These are phyloP conservation scores for Agrocybe pediades DNA, from an alignment of 768 basidiomycete species.

Conservation along the genomic window DNA sequence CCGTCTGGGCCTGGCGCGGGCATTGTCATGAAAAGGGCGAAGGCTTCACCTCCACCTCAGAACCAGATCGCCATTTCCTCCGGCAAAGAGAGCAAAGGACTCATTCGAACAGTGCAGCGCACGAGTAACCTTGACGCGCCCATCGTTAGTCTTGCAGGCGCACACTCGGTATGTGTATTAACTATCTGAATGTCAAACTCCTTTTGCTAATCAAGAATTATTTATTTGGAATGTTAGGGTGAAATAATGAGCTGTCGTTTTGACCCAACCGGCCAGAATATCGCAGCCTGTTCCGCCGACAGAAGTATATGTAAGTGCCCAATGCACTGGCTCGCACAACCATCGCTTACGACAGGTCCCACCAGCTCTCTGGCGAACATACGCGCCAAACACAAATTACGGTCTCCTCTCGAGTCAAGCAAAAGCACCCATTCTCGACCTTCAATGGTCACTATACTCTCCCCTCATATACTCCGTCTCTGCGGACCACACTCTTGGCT, in stretches of 20 bases:
- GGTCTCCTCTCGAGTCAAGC: slow-evolving; percentile 79
- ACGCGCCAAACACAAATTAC: slow-evolving; percentile 91
- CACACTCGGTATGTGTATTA: slow-evolving; percentile 70
- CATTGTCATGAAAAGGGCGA: slow-evolving; percentile 66
- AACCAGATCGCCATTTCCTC: slow-evolving; percentile 82
- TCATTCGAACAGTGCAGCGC: slow-evolving; percentile 83
- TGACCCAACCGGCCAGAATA: slow-evolving; percentile 90
- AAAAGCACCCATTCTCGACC: slow-evolving; percentile 91
- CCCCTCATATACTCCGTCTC: slow-evolving; percentile 79
- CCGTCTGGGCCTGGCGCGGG: slow-evolving; percentile 31
- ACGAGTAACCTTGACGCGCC: slow-evolving; percentile 95
- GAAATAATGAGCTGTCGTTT: slow-evolving; percentile 94
- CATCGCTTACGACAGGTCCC: background rate
- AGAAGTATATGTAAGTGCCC: slow-evolving; percentile 78
- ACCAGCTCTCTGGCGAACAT: slow-evolving; percentile 87
- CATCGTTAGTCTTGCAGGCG: slow-evolving; percentile 87
- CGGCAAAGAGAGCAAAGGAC: slow-evolving; percentile 71
- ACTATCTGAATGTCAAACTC: no score
- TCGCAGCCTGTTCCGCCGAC: slow-evolving; percentile 92
- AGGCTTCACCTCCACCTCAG: slow-evolving; percentile 44
- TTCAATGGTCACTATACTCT: slow-evolving; percentile 84
- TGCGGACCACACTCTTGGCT: slow-evolving; percentile 82
- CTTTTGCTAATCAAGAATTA: background rate
- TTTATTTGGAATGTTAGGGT: slow-evolving; percentile 7
- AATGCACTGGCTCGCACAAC: slow-evolving; percentile 1